Percentiles rank a stretch among this genome's conserved stretches.
Conservation (phyloP, 1,139 yeast species). For the Hansenula lynferdii region DNA sequence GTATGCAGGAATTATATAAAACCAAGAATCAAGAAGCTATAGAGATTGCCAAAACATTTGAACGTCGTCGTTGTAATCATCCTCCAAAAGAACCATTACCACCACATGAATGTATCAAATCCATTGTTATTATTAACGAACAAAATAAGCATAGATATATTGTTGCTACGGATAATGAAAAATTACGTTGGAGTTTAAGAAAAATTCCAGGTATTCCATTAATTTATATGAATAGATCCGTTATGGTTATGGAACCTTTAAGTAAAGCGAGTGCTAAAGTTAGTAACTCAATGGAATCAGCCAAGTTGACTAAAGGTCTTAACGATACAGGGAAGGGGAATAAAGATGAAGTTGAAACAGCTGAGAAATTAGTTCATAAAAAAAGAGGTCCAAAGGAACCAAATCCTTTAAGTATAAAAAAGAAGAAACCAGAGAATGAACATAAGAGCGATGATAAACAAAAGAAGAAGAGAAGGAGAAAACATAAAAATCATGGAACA, state of each 20-base stretch:
- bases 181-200: slow-evolving; percentile 63
- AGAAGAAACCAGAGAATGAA: slow-evolving; percentile 39
- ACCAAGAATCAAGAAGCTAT: slow-evolving; percentile 71
- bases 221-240: slow-evolving; percentile 81
- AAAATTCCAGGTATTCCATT: slow-evolving; percentile 86
- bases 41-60: slow-evolving; percentile 73
- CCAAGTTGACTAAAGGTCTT: slow-evolving; percentile 72
- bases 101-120: slow-evolving; percentile 72
- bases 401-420: slow-evolving; percentile 78
- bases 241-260: slow-evolving; percentile 94
- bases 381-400: slow-evolving; percentile 75
- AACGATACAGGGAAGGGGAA: slow-evolving; percentile 39
- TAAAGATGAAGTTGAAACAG: slow-evolving; percentile 22
- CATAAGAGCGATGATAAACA: slow-evolving; percentile 9
- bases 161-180: slow-evolving; percentile 77
- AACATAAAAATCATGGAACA: slow-evolving; percentile 24
- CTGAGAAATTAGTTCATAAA: slow-evolving; percentile 32
- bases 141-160: slow-evolving; percentile 85
- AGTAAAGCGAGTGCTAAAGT: slow-evolving; percentile 63
- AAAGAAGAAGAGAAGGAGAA: slow-evolving; percentile 37
- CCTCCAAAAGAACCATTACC: slow-evolving; percentile 56
- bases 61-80: slow-evolving; percentile 70
- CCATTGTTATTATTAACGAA: slow-evolving; percentile 67
- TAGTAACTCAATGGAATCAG: slow-evolving; percentile 51
- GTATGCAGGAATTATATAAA: slow-evolving; percentile 79